Evolutionary conservation across 2,329 filamentous ascomycete species (phyloP).

Genomic region (Exophiala oligosperma): DNA sequence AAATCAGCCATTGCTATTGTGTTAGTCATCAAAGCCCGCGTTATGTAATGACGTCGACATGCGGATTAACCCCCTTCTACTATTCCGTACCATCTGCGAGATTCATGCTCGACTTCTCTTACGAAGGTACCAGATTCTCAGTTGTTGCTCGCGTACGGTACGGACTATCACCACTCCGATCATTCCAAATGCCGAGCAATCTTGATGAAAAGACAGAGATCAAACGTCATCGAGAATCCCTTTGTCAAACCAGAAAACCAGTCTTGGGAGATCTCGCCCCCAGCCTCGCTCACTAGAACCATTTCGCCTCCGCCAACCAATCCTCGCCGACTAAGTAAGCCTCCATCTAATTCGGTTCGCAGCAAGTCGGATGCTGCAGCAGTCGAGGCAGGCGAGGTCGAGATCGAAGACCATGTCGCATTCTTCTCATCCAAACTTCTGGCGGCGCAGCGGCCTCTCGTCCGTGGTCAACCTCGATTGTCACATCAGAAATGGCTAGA

Average conservation of each 20-base stretch:
- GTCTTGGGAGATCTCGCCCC: slow-evolving; percentile 7
- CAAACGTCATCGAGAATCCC: slow-evolving; percentile 9
- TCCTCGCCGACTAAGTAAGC: slow-evolving; percentile 3
- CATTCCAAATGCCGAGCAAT: not conserved
- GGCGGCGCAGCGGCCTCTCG: slow-evolving; percentile 29
- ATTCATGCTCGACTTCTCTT: not conserved
- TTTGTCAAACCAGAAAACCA: slow-evolving; percentile 11
- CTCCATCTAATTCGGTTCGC: not conserved
- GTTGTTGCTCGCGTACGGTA: not conserved
- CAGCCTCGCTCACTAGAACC: slow-evolving; percentile 17
- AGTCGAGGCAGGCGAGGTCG: slow-evolving; percentile 53
- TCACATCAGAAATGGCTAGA: slow-evolving; percentile 43
- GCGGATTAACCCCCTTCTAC: not conserved
- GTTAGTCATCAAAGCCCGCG: not conserved
- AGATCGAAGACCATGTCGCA: slow-evolving; percentile 49
- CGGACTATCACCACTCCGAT: not conserved
- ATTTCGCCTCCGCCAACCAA: slow-evolving; percentile 23
- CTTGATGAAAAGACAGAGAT: slow-evolving; percentile 14
- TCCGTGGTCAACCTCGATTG: slow-evolving; percentile 35
- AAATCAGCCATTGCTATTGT: not conserved
- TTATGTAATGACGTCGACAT: not conserved
- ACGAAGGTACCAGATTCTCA: no score
- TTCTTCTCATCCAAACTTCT: slow-evolving; percentile 49
- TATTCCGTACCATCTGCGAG: not conserved
- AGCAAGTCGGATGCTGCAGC: slow-evolving; percentile 37